Base-by-base conservation (phyloP, 2,329 filamentous ascomycete genomes). In the Aschersonia sp. region DNA sequence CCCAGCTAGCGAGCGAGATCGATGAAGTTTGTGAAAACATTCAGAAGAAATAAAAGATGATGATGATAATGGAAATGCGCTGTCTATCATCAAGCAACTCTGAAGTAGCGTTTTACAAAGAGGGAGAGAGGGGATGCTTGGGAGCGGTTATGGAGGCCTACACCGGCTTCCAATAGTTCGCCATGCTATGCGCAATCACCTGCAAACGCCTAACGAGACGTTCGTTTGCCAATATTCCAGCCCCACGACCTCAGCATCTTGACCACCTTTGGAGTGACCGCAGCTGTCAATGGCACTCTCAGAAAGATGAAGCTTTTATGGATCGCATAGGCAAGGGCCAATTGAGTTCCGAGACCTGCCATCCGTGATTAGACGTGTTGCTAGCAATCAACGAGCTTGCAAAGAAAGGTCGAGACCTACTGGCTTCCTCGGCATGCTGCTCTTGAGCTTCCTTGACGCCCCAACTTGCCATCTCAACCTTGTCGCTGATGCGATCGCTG, bases 251-350 rank as follows among this genome's bases (percentile, higher is more conserved):
- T 74, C 31, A 98, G 71, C 9, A 81, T 78, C 66, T 88, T 94
- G 58, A 96, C 92, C n/a, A 97, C 82, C 66, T 94, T 96, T 1
- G 92, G 92, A 6, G 87, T 89, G 35, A 97, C 74, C 3, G 89
- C 91, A 9, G 87, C 89, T 1, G 92, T 92, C 53, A 97, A 68
- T 6, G 92, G 92, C 7, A 98, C 88, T n/a, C 92, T 80, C 54
- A 97, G 65, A 65, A 98, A 95, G 59, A 98, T 96, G 65, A 97
- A 88, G 56, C 85, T 94, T 70, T 98, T 98, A 73, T 98, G 92
- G 50, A 98, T 87, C 31, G 91, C 91, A 61, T 98, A 98, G 9
- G 92, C 92, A 45, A 98, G 75, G 12, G 87, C 89, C 31, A 98
- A 71, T 61, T 96, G 89, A 6, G 92, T 97, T 46, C 73, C 78